Evolutionary conservation across 2,329 filamentous ascomycete species (phyloP), one percentile per base, ranked within the genome.

Genomic region (Stachybotrys echinatus): DNA sequence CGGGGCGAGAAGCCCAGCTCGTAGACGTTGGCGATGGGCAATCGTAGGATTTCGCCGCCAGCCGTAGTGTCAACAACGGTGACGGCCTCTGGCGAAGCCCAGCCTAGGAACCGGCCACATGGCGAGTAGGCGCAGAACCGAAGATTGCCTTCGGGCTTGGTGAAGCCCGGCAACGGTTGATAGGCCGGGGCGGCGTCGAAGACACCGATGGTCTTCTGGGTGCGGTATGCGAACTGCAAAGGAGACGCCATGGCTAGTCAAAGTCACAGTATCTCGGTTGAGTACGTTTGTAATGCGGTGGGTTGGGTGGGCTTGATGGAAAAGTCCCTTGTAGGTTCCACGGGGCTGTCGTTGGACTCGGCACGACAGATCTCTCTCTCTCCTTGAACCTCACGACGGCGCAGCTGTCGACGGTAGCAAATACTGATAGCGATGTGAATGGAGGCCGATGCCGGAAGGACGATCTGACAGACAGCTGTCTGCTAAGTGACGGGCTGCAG

Each of bases 181-280:
- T 99, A 99, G 65, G 87, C 82, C 54, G 94, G 94, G 59, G 85
- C 88, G 64, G 91, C 90, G 76, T 97, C 89, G 74, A 95, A 84
- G 72, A 97, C 79, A 65, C 92, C 92, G 76, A 99, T 92, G 71
- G 85, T 87, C 84, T 96, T 97, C 74, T 92, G 88, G 72, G 94
- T 96, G 75, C 94, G 90, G 81, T 88, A 96, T 74, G 90, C 89
- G 84, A 96, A 88, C 84, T 96, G 92, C 75, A 92, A 87, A 66
- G 89, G 85, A 79, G 80, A 85, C 71, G 89, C 88, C 91, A 96
- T 96, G 83, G 85, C 88, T 91, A 91, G 83, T 85, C 67, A 90
- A 91, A 91, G 87, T 79, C 87, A 90, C 88, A 88, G 85, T 55
- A 55, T 65, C 65, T 65, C 61, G 56, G 57, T 59, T 61, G 57